Evolutionary conservation across 163 green algal species (phyloP), one percentile per base, ranked within the genome.

Genomic region (Volvox carteri): DNA sequence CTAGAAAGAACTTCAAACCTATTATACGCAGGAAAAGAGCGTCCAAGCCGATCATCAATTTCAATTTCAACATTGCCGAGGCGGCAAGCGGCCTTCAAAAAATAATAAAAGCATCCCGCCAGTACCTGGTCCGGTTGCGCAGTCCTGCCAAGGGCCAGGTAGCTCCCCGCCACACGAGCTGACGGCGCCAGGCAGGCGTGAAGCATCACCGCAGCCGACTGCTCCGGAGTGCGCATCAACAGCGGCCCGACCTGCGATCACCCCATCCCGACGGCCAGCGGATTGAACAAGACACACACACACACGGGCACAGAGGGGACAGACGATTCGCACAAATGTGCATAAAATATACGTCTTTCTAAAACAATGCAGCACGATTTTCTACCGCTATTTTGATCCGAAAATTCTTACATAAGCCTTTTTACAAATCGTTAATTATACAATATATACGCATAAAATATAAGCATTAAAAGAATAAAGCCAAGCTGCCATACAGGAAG

Each of bases 111-210:
- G 7, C 5, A 23, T 7, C 48, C 74, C 48, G 12, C n/a, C 39
- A 23, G 19, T 33, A 87, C 80, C 65, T 50, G 46, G 80, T 87
- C 80, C 9, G 81, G 81, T 2, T 37, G 50, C 3, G 81, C 33
- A 12, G 39, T 37, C 33, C 67, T 19, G 35, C 81, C 81, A 46
- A 88, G 81, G 19, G 81, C 81, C 81, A 89, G 52, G 70, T 89
- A 89, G 23, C 41, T 28, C 0, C 84, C 84, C 52, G 70, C 84
- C 70, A 89, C 84, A 39, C 9, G 1, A 7, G 14, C 0, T 2
- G 46, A 33, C 4, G 84, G 84, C 70, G 70, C 84, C 52, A 89
- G 84, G 70, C 84, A 89, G 70, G 84, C 84, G 84, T 80, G 48
- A 68, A 89, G 84, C 84, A 89, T 84, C 37, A 76, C 16, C 28